Conservation (phyloP, 116 monocot genomes). For the Dioscorea cayenensis region DNA sequence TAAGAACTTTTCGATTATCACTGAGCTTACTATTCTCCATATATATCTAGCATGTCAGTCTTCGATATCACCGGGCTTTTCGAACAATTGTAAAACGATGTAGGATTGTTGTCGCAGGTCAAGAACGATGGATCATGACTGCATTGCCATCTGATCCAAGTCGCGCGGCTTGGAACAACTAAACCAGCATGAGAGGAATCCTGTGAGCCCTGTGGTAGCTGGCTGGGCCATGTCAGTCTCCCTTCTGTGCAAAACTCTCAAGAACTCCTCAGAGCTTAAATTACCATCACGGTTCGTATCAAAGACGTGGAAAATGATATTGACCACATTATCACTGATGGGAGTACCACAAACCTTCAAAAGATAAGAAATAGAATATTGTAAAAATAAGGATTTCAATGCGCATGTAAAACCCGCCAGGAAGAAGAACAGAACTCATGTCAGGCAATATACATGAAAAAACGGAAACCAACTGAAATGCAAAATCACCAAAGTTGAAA, state of each 20-base stretch:
- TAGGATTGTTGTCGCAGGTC: no score
- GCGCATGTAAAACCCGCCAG: background rate
- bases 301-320: slow-evolving; percentile 78
- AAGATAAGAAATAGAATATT: background rate
- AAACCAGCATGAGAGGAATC: slow-evolving; percentile 48
- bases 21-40: no score
- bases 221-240: slow-evolving; percentile 59
- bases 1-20: no score
- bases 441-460: background rate
- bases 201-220: slow-evolving; percentile 21
- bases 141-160: background rate
- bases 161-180: slow-evolving; percentile 21
- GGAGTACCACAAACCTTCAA: slow-evolving; percentile 74
- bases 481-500: no score
- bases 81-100: no score
- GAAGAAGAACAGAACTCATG: background rate
- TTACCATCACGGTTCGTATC: slow-evolving; percentile 66
- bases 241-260: slow-evolving; percentile 55
- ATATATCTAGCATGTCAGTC: no score
- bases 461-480: background rate
- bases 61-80: no score
- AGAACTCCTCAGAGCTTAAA: slow-evolving; percentile 70
- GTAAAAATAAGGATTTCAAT: background rate
- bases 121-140: background rate
- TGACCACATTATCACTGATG: slow-evolving; percentile 64